Evolutionary conservation across 164 flowering plant species (phyloP).

Genomic region (Kalanchoe fedtschenkoi): DNA sequence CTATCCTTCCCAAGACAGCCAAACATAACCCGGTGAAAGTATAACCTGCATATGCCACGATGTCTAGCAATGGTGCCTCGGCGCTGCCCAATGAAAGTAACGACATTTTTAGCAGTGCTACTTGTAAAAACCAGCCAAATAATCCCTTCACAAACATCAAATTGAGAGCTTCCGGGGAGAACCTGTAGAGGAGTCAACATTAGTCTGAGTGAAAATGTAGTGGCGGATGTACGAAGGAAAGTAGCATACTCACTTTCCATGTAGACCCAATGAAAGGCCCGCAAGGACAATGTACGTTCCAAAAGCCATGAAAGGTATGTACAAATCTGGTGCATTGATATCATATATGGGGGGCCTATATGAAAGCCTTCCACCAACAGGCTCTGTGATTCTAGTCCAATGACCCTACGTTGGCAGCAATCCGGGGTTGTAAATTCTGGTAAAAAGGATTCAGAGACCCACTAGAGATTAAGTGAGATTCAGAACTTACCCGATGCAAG

Average conservation of each 20-base stretch:
- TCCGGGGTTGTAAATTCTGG: background rate
- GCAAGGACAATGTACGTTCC: constrained; percentile 29
- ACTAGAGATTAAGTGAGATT: background rate
- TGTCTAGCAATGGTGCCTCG: constrained; percentile 39
- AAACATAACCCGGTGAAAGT: constrained; percentile 30
- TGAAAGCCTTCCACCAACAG: constrained; percentile 16
- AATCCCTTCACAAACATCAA: constrained; percentile 36
- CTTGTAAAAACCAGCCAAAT: constrained; percentile 40
- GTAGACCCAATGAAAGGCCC: constrained; percentile 21
- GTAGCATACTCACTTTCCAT: constrained; percentile 21
- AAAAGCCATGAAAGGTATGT: constrained; percentile 36
- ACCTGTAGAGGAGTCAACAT: constrained; percentile 14
- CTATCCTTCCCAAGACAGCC: constrained; percentile 26
- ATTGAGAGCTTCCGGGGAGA: constrained; percentile 36
- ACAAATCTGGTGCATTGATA: constrained; percentile 36
- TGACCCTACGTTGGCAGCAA: constrained; percentile 21
- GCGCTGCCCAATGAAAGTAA: constrained; percentile 34
- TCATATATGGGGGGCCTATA: constrained; percentile 32
- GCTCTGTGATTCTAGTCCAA: constrained; percentile 26
- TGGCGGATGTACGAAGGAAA: background rate
- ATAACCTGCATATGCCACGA: constrained; percentile 42
- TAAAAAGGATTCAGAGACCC: background rate
- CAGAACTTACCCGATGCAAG: constrained; percentile 33
- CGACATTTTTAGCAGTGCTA: constrained; percentile 26
- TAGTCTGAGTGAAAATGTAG: background rate